Conservation (phyloP, 371 early-diverging fungal species). For the Saksenaea vasiformis region DNA sequence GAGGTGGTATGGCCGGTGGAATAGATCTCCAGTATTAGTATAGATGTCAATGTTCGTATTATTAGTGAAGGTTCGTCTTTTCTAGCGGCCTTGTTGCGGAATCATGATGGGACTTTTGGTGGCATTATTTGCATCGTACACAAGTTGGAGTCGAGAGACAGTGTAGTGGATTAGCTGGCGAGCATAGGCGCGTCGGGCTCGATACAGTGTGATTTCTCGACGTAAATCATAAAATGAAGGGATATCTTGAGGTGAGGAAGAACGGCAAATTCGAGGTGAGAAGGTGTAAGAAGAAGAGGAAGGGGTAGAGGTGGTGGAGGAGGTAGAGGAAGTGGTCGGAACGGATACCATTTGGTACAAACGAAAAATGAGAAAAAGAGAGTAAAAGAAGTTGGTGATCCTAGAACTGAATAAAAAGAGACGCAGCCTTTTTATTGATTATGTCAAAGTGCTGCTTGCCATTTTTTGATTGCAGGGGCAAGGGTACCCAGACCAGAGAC, state of each 20-base stretch:
- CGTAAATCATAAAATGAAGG: background rate
- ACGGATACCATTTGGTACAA: background rate
- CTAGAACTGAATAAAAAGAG: background rate
- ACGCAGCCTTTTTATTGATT: background rate
- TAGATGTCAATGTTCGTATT: background rate
- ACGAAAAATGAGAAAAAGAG: background rate
- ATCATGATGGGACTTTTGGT: background rate
- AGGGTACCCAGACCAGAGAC: background rate
- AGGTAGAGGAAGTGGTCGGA: too few species aligned
- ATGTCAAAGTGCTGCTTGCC: background rate
- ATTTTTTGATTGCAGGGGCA: background rate
- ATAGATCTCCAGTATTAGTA: background rate
- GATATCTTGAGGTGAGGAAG: background rate
- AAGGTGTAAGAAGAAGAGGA: background rate
- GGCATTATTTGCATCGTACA: background rate
- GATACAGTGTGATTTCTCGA: background rate
- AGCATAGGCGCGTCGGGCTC: slow-evolving; percentile 2
- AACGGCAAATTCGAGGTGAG: background rate
- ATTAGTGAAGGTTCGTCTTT: background rate
- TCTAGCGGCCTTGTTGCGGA: too few species aligned
- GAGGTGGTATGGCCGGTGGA: too few species aligned
- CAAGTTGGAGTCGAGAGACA: background rate
- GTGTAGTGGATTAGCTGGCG: background rate
- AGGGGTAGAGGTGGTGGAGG: too few species aligned
- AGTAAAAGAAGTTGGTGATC: background rate